phyloP scores from a whole-genome alignment of 768 basidiomycete species.

The Lactarius hatsudake region DNA sequence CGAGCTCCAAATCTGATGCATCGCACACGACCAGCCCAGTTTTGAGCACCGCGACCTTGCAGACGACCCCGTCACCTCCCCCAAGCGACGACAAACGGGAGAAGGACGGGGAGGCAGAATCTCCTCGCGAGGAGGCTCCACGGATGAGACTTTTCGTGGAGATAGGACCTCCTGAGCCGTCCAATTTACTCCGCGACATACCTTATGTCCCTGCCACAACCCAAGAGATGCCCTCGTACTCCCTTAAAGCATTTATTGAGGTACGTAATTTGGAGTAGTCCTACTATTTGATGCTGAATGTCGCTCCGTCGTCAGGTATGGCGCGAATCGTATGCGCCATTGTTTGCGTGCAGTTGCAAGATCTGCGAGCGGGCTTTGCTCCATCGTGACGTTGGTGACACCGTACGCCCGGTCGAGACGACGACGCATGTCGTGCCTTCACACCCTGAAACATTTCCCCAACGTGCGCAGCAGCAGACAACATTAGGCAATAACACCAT shows the following conservation, averaged over 20 bases:
- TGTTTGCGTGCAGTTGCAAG: conserved; percentile 71
- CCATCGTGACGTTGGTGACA: conserved; percentile 46
- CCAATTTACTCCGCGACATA: conserved; percentile 60
- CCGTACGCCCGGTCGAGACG: conserved; percentile 25
- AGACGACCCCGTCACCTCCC: conserved; percentile 77
- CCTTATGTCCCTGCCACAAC: conserved; percentile 66
- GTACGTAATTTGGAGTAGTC: conserved; percentile 40
- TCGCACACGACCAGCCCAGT: conserved; percentile 71
- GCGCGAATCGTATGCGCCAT: conserved; percentile 68
- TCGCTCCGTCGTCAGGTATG: conserved; percentile 48
- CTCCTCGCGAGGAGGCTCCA: conserved; percentile 29
- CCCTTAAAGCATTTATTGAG: conserved; percentile 45
- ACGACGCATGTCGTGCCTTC: conserved; percentile 31
- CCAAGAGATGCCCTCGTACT: conserved; percentile 43
- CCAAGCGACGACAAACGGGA: conserved; percentile 44
- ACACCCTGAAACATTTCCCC: conserved; percentile 28
- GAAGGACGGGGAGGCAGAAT: conserved; percentile 35
- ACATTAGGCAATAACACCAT: conserved; percentile 28
- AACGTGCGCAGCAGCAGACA: conserved; percentile 13
- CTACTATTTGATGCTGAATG: background rate
- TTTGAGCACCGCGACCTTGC: conserved; percentile 66
- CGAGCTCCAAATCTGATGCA: conserved; percentile 48
- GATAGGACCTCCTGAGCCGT: conserved; percentile 60
- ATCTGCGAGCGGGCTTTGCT: conserved; percentile 69
- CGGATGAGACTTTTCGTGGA: conserved; percentile 38